Evolutionary conservation across 805 yeast genomes (phyloP).

Genomic region (Candida stauntonica): DNA sequence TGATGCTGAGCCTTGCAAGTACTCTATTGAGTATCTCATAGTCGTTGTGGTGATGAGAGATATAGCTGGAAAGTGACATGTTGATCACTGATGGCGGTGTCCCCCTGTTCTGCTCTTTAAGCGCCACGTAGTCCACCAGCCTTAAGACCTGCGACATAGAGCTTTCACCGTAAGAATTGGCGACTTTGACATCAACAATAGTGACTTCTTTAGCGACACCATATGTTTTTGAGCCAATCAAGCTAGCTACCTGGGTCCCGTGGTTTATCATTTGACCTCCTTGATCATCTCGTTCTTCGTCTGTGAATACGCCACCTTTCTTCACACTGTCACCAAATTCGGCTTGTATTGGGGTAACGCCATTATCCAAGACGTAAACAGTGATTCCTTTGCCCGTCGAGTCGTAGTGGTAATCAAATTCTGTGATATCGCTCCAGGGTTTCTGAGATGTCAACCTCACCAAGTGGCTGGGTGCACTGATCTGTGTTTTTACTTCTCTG

Average conservation of each 20-base stretch:
- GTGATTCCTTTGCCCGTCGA: slow-evolving; percentile 54
- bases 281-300: too few relatives aligned
- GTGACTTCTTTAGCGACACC: slow-evolving; percentile 84
- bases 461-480: slow-evolving; percentile 57
- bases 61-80: too few relatives aligned
- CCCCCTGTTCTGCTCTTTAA: too few relatives aligned
- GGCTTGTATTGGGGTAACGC: slow-evolving; percentile 54
- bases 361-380: slow-evolving; percentile 82
- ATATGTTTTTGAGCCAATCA: slow-evolving; percentile 70
- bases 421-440: slow-evolving; percentile 9
- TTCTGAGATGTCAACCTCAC: slow-evolving; percentile 51
- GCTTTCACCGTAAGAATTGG: slow-evolving; percentile 28
- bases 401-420: slow-evolving; percentile 40
- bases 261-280: slow-evolving; percentile 65
- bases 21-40: too few relatives aligned
- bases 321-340: slow-evolving; percentile 59
- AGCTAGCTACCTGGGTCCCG: slow-evolving; percentile 92
- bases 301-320: too few relatives aligned
- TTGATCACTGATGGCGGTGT: too few relatives aligned
- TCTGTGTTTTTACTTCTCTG: slow-evolving; percentile 25
- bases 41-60: too few relatives aligned
- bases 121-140: slow-evolving; percentile 38
- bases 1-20: slow-evolving; percentile 20
- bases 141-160: too few relatives aligned
- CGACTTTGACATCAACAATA: slow-evolving; percentile 56